A percentile compares a stretch with the other conserved stretches of the same genome.
Evolutionary conservation across 192 early-diverging fungal species (phyloP).

Genomic region (Umbelopsis isabellina): DNA sequence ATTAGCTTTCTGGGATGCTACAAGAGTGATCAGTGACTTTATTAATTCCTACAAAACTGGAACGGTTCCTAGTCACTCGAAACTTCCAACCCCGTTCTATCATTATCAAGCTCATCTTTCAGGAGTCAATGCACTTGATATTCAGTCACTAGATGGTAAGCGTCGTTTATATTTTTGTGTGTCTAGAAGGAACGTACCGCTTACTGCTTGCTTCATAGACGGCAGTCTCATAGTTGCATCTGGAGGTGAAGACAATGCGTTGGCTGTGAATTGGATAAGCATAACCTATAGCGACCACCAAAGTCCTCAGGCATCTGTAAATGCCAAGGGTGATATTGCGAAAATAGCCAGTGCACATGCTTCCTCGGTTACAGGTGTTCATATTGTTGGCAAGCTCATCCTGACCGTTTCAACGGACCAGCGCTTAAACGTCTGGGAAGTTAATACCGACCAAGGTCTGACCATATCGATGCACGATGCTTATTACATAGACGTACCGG

Average conservation of each 20-base stretch:
- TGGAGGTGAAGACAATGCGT: slow-evolving; percentile 81
- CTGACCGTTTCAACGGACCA: slow-evolving; percentile 72
- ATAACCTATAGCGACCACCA: slow-evolving; percentile 22
- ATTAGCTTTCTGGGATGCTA: slow-evolving; percentile 15
- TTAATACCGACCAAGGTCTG: slow-evolving; percentile 22
- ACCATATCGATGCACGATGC: slow-evolving; percentile 43
- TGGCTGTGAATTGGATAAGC: slow-evolving; percentile 40
- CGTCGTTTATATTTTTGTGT: neutral
- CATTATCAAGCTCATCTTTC: slow-evolving; percentile 51
- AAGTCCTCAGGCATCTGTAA: neutral
- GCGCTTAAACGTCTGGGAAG: slow-evolving; percentile 60
- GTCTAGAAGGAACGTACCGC: neutral
- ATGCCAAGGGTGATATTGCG: neutral
- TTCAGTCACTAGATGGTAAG: slow-evolving; percentile 28
- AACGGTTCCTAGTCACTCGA: neutral
- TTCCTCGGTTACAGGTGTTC: slow-evolving; percentile 68
- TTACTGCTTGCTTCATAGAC: neutral
- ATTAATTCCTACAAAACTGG: slow-evolving; percentile 28
- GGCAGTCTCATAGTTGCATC: slow-evolving; percentile 50
- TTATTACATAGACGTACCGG: slow-evolving; percentile 64
- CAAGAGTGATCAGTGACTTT: neutral
- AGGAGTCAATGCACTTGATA: slow-evolving; percentile 75
- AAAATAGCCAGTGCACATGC: slow-evolving; percentile 58
- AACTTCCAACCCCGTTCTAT: slow-evolving; percentile 35
- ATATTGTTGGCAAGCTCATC: slow-evolving; percentile 40